Evolutionary conservation across 495 filamentous ascomycete genomes (phyloP), one percentile per base, ranked within the genome.

Genomic region (Sporormia fimetaria): DNA sequence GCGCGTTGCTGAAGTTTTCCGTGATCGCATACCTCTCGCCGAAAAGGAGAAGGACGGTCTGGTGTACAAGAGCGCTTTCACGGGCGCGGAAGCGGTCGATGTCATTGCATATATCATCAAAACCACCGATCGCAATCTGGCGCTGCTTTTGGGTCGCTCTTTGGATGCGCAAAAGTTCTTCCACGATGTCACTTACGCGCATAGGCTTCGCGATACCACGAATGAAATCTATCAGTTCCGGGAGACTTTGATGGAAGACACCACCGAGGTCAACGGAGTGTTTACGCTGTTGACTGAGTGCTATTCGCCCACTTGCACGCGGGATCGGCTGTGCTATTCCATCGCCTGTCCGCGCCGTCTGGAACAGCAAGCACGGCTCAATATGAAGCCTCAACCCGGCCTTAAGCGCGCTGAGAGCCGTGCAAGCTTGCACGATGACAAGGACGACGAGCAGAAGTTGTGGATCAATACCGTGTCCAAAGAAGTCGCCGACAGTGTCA

Each of bases 161-260:
- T 66, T 99, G 30, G 92, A 99, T 65, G 92, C 92, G 28, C 92
- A 99, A 62, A 99, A 96, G 60, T 95, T 96, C 61, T 99, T 99
- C 59, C 92, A 96, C 60, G 92, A 99, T 73, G 92, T 96, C 27
- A 94, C 87, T 3, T 99, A 99, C 60, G 87, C 94, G 46, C 92
- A 99, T 58, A 76, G 92, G 33, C 66, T 99, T 40, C 78, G 92
- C 52, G 92, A 99, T 64, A 88, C 87, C 5, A 67, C 75, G 8
- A 75, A 74, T 29, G 92, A 99, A 58, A 80, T 99, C 49, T 99
- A 95, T 61, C 87, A 95, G 57, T 99, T 99, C 61, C 78, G 82
- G 42, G 88, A 95, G 60, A 92, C 83, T 7, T 69, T 95, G 54
- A 75, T 84, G 57, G 88, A 96, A 48, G 88, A 95, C 29, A 76